phyloP scores from a whole-genome alignment of 176 grass and related monocot species.

The Hordeum vulgare region DNA sequence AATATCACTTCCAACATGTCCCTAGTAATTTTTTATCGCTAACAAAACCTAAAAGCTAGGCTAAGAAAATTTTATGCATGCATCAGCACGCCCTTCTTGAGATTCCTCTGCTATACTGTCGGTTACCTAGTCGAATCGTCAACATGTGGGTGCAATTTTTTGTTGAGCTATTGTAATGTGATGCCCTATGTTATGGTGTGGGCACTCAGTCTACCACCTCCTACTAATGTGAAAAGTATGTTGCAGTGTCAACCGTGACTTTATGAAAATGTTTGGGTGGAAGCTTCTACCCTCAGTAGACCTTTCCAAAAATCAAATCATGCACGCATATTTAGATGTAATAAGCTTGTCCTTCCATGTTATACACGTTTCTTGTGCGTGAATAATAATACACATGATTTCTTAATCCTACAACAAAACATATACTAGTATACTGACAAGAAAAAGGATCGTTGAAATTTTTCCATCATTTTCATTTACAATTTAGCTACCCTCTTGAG shows the following conservation, averaged over 20 bases:
- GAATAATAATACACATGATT: not conserved
- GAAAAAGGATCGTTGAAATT: not conserved
- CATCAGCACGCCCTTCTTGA: constrained; percentile 32
- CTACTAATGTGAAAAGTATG: too few relatives aligned
- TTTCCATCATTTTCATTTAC: not conserved
- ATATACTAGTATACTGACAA: not conserved
- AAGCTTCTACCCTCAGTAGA: too few relatives aligned
- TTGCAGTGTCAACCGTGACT: too few relatives aligned
- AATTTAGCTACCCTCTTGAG: not conserved
- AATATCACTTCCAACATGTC: constrained; percentile 23
- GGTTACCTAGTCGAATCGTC: too few relatives aligned
- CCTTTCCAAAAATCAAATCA: not conserved
- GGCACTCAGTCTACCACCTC: too few relatives aligned
- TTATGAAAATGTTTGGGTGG: too few relatives aligned
- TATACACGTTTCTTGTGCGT: not conserved
- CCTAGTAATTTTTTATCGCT: constrained; percentile 9
- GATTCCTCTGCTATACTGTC: not conserved
- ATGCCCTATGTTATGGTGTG: too few relatives aligned
- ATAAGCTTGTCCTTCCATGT: not conserved
- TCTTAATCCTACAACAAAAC: not conserved
- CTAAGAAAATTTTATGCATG: constrained; percentile 14
- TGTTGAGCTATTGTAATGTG: too few relatives aligned
- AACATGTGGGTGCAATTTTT: too few relatives aligned
- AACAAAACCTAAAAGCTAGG: too few relatives aligned
- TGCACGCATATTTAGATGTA: not conserved